Conservation (phyloP, 208 protist species). For the Trypanosoma boissoni region DNA sequence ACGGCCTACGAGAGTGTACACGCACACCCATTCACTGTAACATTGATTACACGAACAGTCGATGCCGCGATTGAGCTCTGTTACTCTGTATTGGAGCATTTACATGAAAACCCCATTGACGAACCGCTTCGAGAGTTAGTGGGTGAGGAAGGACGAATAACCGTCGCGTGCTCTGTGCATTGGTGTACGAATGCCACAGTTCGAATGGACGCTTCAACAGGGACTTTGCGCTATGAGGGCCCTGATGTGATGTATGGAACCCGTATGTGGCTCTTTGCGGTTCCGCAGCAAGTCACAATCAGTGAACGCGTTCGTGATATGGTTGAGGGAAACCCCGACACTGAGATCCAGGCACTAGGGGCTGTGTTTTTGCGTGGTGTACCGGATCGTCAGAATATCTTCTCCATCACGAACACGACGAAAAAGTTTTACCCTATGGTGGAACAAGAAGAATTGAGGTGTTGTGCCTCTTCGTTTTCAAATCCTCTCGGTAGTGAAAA, state of each 20-base stretch:
- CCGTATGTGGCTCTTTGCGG: constrained; percentile 74
- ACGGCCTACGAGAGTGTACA: constrained; percentile 64
- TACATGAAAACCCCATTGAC: constrained; percentile 54
- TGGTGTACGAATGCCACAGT: constrained; percentile 77
- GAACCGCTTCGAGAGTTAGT: constrained; percentile 47
- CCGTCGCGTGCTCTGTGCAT: constrained; percentile 69
- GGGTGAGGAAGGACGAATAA: constrained; percentile 48
- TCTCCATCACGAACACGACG: constrained; percentile 29
- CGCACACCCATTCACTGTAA: constrained; percentile 67
- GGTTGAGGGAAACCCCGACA: background rate
- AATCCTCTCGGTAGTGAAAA: no score
- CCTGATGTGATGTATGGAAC: constrained; percentile 58
- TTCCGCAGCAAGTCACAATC: constrained; percentile 61
- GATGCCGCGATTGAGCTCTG: constrained; percentile 54
- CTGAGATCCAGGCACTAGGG: constrained; percentile 16
- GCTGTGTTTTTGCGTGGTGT: constrained; percentile 66
- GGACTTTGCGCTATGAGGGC: constrained; percentile 53
- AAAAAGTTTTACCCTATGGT: constrained; percentile 14
- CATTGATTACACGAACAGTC: constrained; percentile 45
- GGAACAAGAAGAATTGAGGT: no score
- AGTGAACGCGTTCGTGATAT: constrained; percentile 5
- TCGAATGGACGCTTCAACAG: constrained; percentile 26
- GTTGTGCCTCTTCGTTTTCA: no score
- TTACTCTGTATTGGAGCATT: constrained; percentile 53
- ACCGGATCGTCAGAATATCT: constrained; percentile 47